Base-by-base conservation (phyloP, 2,329 filamentous ascomycete species). In the Colletotrichum lindemuthianum region DNA sequence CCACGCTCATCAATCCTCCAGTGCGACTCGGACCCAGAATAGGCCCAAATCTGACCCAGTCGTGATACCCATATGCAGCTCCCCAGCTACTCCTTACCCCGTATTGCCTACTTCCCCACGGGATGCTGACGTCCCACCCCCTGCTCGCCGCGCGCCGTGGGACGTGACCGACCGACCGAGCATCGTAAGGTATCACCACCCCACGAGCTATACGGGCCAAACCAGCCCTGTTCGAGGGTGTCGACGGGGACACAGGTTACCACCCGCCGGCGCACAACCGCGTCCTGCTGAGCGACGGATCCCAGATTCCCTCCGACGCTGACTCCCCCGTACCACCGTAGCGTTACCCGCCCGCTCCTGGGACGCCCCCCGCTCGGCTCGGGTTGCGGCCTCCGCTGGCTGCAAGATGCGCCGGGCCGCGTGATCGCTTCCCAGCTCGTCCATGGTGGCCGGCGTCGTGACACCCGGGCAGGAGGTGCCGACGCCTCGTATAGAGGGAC, bases 341-440 rank as follows among this genome's bases (percentile, higher is more conserved):
- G 41, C 13, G 41, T n/a, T 51, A 15, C 51, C 58, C 55, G 45
- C 37, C 55, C 32, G n/a, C 45, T 24, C 16, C 16, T 24, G 36
- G 45, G 24, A 4, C 24, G 24, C 11, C 32, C 24, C 41, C 58
- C 59, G 45, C 45, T 51, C 58, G 58, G 51, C 40, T 65, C 51
- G 51, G 51, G 16, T 57, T 61, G 32, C 61, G 51, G 58, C 45
- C 40, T 65, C 40, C 44, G 24, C 51, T 55, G 45, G 34, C 45
- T 56, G 40, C 51, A 32, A 61, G 36, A 65, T 65, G 59, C 40
- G 61, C 52, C 58, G 51, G 45, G 51, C 61, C 61, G 61, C 47
- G 51, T 51, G 58, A 65, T 65, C 51, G 61, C 51, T 56, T 43
- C 32, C 47, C 47, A 48, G 40, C 58, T 33, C 41, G 47, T 41